Percentiles rank a stretch among this genome's conserved stretches.
These are phyloP conservation scores for Raffaelea albimanens DNA, from an alignment of 2,329 filamentous ascomycete species.

Conservation along the genomic window DNA sequence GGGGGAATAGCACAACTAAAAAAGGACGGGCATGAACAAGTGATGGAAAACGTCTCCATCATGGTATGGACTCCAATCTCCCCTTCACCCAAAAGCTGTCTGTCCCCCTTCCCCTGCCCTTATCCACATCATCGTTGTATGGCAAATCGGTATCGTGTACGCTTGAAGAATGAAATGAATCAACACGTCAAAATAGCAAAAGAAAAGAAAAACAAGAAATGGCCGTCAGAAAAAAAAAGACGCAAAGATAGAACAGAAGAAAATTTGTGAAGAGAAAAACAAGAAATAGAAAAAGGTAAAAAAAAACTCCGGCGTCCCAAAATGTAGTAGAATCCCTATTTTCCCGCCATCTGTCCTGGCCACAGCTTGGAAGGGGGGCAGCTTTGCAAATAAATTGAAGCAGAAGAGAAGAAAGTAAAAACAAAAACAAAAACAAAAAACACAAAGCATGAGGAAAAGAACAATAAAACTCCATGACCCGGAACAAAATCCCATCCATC, in stretches of 20 bases:
- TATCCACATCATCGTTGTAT: no score
- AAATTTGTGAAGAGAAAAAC: neutral
- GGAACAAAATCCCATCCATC: neutral
- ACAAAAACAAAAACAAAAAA: neutral
- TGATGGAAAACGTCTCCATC: no score
- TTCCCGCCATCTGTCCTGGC: no score
- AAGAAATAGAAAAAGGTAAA: neutral
- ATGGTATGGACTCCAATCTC: no score
- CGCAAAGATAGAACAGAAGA: neutral
- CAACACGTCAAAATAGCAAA: neutral
- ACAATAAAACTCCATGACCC: neutral
- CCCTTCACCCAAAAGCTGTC: no score
- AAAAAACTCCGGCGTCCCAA: neutral
- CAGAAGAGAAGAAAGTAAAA: neutral
- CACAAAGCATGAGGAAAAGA: neutral
- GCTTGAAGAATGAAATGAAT: neutral
- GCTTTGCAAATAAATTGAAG: neutral
- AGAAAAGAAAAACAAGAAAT: neutral
- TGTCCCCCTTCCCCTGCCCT: no score
- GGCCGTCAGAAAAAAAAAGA: neutral
- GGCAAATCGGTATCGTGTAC: slow-evolving; percentile 6
- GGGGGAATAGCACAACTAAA: no score
- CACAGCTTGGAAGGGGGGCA: no score
- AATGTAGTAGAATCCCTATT: neutral
- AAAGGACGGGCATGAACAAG: no score